Conservation (phyloP, 2,329 filamentous ascomycete genomes). For the Talaromyces pinophilus region DNA sequence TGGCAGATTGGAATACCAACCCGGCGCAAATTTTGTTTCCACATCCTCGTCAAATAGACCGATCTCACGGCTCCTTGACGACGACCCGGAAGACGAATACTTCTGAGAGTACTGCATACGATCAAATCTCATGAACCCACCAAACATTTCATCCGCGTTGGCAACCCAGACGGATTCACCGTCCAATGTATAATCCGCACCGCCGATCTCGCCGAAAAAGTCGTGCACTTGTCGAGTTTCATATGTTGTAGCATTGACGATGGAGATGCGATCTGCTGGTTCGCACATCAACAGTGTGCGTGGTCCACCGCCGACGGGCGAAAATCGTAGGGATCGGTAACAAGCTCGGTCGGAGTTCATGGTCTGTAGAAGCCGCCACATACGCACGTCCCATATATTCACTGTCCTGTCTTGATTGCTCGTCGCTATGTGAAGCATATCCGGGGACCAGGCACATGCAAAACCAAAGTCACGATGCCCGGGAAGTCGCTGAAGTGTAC, state of each 20-base stretch:
- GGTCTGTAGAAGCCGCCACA: conserved; percentile 42
- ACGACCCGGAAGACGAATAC: conserved; percentile 26
- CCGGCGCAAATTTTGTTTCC: neutral
- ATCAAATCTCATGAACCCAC: conserved; percentile 49
- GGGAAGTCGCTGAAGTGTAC: conserved; percentile 39
- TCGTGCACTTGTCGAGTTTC: conserved; percentile 46
- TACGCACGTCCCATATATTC: conserved; percentile 50
- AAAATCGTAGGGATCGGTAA: conserved; percentile 47
- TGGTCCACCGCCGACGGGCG: conserved; percentile 47
- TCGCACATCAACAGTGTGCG: conserved; percentile 47
- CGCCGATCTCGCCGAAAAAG: conserved; percentile 50
- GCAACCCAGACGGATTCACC: conserved; percentile 47
- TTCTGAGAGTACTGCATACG: conserved; percentile 41
- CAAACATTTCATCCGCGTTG: conserved; percentile 46
- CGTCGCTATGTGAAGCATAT: conserved; percentile 51
- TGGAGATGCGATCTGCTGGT: conserved; percentile 47
- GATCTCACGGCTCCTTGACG: neutral
- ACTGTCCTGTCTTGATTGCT: conserved; percentile 50
- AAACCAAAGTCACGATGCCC: conserved; percentile 50
- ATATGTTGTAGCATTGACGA: conserved; percentile 49
- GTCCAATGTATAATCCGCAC: conserved; percentile 46
- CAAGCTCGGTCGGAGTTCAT: conserved; percentile 49
- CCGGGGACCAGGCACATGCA: conserved; percentile 50
- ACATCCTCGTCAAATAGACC: conserved; percentile 1
- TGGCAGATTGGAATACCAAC: conserved; percentile 34